These are phyloP conservation scores for Colletotrichum chlorophyti DNA, from an alignment of 2,329 filamentous ascomycete species.

Conservation along the genomic window DNA sequence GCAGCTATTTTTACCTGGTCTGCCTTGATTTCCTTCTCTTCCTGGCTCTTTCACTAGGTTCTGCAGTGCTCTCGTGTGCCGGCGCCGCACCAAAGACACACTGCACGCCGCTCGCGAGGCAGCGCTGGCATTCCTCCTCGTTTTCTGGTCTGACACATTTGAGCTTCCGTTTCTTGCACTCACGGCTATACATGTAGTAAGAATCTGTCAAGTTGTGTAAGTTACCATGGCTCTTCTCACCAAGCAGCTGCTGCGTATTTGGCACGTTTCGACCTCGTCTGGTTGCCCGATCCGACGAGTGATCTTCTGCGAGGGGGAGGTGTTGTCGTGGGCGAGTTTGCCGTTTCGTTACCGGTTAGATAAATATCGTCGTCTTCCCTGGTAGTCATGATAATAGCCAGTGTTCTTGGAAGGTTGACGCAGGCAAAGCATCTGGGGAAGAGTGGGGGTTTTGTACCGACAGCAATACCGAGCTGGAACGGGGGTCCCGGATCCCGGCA, in stretches of 20 bases:
- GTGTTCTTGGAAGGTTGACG: no score
- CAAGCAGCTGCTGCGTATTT: slow-evolving; percentile 23
- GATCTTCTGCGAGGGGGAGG: background rate
- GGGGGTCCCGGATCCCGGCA: slow-evolving; percentile 7
- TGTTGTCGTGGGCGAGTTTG: background rate
- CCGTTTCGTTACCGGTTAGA: background rate
- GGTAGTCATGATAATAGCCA: no score
- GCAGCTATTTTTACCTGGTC: background rate
- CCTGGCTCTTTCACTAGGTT: background rate
- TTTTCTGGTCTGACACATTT: slow-evolving; percentile 42
- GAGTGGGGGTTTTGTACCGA: slow-evolving; percentile 20
- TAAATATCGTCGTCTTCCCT: slow-evolving; percentile 1
- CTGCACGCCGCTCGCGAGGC: slow-evolving; percentile 33
- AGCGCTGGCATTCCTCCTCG: slow-evolving; percentile 39
- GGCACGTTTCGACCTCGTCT: slow-evolving; percentile 13
- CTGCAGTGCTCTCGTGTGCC: slow-evolving; percentile 31
- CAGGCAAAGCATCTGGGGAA: slow-evolving; percentile 6
- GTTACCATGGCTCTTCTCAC: background rate
- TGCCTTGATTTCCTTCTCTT: background rate
- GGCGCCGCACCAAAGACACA: slow-evolving; percentile 34
- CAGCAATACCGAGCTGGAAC: background rate
- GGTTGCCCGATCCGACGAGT: background rate
- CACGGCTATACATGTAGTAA: background rate
- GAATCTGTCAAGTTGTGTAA: background rate
- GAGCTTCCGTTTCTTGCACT: slow-evolving; percentile 49